Evolutionary conservation across 2,329 filamentous ascomycete species (phyloP), one percentile per base, ranked within the genome.

Genomic region (Fusarium buharicum): DNA sequence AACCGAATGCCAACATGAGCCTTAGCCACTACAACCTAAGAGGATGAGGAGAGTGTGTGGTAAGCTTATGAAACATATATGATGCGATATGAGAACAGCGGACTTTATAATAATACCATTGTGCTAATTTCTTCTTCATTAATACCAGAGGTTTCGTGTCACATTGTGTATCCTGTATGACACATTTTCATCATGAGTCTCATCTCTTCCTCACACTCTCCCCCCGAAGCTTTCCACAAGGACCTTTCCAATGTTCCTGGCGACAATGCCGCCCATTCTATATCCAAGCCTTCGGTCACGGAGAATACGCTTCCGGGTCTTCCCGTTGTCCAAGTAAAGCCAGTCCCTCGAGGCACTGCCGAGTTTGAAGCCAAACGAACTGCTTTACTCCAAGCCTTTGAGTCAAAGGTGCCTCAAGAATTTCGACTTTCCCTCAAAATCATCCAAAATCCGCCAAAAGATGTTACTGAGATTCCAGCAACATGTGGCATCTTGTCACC

Each of bases 301-400:
- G 12, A 6, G 12, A 3, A 8, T 6, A 28, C 27, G 12, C 10
- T 56, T 16, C 13, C 43, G 6, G 38, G 56, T 2, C 56, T 65
- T 13, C 50, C 40, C 13, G 44, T 70, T 6, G 54, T 72, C 11
- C 60, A 70, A 27, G 44, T 55, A 2, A 61, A 51, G 31, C 31
- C 63, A 0, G 9, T 66, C 9, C 54, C 33, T 3, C 27, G 34
- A 37, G 73, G 73, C 3, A 68, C 69, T 1, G 37, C 59, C 0
- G 68, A 63, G 2, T 75, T 68, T n/a, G 72, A 75, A 30, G 36
- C 34, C 0, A 53, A 51, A 13, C 66, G 70, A 5, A 50, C 54
- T 7, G 30, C 51, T 1, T 64, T 77, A 13, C 66, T 75, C 4
- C 52, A 72, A 20, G 66, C 70, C 1, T 75, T 79, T 22, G 67